Base-by-base conservation (phyloP, 495 filamentous ascomycete species). In the Aspergillus homomorphus region DNA sequence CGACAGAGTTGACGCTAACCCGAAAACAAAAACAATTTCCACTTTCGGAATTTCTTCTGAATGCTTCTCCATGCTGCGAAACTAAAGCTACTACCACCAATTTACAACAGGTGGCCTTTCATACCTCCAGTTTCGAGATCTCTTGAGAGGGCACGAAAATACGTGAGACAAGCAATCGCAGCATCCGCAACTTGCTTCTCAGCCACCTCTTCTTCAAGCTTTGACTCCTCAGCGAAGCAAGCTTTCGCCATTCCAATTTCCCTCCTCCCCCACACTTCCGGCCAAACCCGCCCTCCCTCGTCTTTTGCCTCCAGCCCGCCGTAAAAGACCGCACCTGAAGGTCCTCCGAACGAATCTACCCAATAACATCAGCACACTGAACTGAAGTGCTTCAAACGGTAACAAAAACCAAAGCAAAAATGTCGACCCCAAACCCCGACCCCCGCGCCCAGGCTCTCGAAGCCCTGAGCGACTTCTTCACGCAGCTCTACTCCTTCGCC, bases 381-480 rank as follows among this genome's bases (percentile, higher is more conserved):
- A 57, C 48, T 20, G 41, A 24, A n/a, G n/a, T n/a, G 20, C 20
- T n/a, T 12, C 42, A 9, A 24, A 1, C 22, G 41, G 1, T 21
- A 42, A 54, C 58, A 50, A 46, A 58, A 49, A 50, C 54, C 60
- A 58, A 53, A 19, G 12, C 22, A 54, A 57, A 53, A 48, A 76
- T 73, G 68, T 59, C 66, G 24, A 53, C 60, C 54, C 21, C 49
- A 48, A 44, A 51, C 41, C n/a, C 20, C n/a, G 68, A 73, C 42
- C 45, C 67, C 20, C 53, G 62, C 66, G 67, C 65, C 16, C 33
- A 58, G 10, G 66, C 66, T 53, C 56, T 53, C 12, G 74, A 77
- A n/a, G 68, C 69, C 3, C 58, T 70, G 45, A 57, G 57, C 23
- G 71, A 73, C 57, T 76, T 75, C 66, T 70, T 72, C 65, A 43